These are phyloP conservation scores for Backusella tarrabulga DNA, from an alignment of 192 early-diverging fungal species.

Conservation along the genomic window DNA sequence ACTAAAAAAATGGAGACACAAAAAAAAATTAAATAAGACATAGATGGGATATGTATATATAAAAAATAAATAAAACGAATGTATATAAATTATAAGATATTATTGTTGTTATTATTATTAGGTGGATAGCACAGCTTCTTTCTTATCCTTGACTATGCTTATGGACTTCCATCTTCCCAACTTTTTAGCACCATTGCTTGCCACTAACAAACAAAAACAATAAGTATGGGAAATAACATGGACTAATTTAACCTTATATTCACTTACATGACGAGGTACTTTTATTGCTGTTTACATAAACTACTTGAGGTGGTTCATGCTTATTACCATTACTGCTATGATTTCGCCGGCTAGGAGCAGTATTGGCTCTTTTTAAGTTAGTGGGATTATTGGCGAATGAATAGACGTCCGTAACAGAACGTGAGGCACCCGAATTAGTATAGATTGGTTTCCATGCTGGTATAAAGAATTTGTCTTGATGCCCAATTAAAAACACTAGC, in stretches of 20 bases:
- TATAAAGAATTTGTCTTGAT: constrained; percentile 45
- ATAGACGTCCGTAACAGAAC: background rate
- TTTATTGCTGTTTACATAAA: constrained; percentile 10
- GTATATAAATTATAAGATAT: background rate
- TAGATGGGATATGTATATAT: background rate
- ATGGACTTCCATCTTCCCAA: constrained; percentile 22
- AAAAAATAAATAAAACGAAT: background rate
- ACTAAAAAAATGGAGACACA: background rate
- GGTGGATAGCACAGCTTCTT: background rate
- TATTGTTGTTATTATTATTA: background rate
- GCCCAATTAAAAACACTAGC: constrained; percentile 67
- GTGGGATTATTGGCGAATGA: background rate
- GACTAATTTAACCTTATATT: background rate
- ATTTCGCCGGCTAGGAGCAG: constrained; percentile 11
- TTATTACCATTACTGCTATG: background rate
- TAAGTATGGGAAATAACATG: background rate
- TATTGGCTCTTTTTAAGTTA: constrained; percentile 16
- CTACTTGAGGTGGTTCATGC: constrained; percentile 15
- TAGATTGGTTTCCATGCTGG: constrained; percentile 55
- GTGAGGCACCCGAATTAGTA: background rate
- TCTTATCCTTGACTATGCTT: background rate
- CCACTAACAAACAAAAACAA: background rate
- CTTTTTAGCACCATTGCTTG: background rate
- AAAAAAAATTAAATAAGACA: background rate
- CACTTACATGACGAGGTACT: background rate